Percentiles rank a stretch among this genome's conserved stretches.
Conservation (phyloP, 2,329 filamentous ascomycete genomes). For the Alternaria hordeiaustralica region DNA sequence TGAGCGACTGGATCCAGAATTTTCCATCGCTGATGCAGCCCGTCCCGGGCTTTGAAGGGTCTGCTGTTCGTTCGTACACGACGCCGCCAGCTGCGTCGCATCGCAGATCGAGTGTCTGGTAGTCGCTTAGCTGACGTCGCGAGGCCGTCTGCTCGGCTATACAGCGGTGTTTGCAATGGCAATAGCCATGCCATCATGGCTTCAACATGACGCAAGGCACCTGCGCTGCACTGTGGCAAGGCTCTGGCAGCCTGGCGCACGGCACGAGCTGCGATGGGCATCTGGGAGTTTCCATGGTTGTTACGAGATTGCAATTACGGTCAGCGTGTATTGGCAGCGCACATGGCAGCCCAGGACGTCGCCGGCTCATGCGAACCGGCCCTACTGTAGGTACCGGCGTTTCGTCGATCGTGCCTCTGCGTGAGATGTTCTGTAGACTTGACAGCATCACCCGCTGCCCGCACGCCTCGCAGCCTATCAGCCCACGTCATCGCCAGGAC, state of each 20-base stretch:
- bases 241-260: neutral
- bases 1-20: neutral
- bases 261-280: neutral
- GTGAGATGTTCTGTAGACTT: constrained; percentile 12
- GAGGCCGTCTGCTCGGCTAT: neutral
- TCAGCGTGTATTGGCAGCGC: neutral
- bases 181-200: neutral
- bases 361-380: constrained; percentile 11
- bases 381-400: constrained; percentile 16
- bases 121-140: neutral
- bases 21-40: constrained; percentile 6
- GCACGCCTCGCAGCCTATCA: constrained; percentile 4
- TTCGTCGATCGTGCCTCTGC: constrained; percentile 10
- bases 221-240: neutral
- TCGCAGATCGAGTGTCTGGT: constrained; percentile 20
- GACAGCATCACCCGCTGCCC: constrained; percentile 7
- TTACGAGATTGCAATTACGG: neutral
- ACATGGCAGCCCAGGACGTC: neutral
- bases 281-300: neutral
- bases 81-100: constrained; percentile 14
- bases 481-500: neutral
- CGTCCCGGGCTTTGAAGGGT: neutral
- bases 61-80: neutral
- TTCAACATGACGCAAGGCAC: neutral
- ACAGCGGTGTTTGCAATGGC: neutral